A percentile compares a stretch with the other conserved stretches of the same genome.
phyloP scores from a whole-genome alignment of 176 grass and related monocot genomes.

The Avena atlantica region DNA sequence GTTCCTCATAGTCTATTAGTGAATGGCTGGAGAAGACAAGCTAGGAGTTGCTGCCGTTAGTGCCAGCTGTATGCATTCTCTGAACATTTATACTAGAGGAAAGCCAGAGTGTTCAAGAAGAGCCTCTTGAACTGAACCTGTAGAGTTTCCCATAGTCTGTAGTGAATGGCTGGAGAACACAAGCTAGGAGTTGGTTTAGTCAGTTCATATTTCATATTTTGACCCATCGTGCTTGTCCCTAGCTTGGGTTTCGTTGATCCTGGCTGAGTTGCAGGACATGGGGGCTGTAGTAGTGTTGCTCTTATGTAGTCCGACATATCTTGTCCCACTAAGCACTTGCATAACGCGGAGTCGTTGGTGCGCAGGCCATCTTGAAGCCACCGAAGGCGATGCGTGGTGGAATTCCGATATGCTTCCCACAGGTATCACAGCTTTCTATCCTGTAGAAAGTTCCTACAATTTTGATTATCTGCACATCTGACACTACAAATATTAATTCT shows the following conservation, averaged over 20 bases:
- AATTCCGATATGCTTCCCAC: slow-evolving; percentile 93
- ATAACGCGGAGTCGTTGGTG: slow-evolving; percentile 8
- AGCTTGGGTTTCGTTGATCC: not conserved
- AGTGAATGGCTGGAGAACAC: slow-evolving; percentile 20
- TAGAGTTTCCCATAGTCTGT: not conserved
- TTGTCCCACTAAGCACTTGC: not conserved
- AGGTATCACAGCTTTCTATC: slow-evolving; percentile 43
- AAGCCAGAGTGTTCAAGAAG: not conserved
- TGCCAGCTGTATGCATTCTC: not conserved
- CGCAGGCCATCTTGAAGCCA: slow-evolving; percentile 85
- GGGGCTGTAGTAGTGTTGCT: not conserved
- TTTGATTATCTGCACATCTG: not conserved
- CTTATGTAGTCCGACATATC: too few relatives aligned
- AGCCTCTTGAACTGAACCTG: not conserved
- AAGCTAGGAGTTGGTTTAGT: not conserved
- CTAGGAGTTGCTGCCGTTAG: not conserved
- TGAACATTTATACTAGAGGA: not conserved
- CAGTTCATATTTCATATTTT: not conserved
- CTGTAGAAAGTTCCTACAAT: not conserved
- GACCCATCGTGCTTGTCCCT: not conserved
- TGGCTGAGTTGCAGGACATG: not conserved
- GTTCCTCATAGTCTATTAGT: not conserved
- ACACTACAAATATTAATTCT: not conserved
- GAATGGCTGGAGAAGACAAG: slow-evolving; percentile 3
- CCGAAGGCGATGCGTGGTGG: slow-evolving; percentile 86